Evolutionary conservation across 2,329 filamentous ascomycete genomes (phyloP).

Genomic region (Teratosphaeria gauchensis): DNA sequence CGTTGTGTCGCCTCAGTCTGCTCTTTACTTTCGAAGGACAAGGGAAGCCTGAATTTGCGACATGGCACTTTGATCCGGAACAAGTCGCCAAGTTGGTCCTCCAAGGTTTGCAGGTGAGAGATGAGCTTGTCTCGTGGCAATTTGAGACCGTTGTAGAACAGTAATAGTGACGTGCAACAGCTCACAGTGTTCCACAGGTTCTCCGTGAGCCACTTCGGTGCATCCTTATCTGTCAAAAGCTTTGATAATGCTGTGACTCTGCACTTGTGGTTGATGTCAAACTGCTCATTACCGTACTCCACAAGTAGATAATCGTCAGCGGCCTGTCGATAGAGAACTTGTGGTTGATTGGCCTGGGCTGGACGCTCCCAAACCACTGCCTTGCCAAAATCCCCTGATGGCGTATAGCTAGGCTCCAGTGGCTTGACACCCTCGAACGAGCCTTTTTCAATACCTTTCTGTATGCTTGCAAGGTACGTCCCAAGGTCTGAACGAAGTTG

Average conservation of each 20-base stretch:
- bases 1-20: constrained; percentile 46
- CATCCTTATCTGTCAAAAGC: constrained; percentile 33
- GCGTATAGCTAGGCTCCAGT: constrained; percentile 16
- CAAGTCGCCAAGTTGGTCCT: constrained; percentile 34
- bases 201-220: constrained; percentile 27
- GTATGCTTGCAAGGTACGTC: constrained; percentile 35
- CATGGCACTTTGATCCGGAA: constrained; percentile 32
- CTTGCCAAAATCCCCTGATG: constrained; percentile 17
- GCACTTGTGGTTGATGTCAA: constrained; percentile 49
- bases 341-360: constrained; percentile 18
- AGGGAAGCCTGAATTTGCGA: constrained; percentile 33
- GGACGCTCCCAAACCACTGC: constrained; percentile 23
- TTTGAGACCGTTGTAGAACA: constrained; percentile 32
- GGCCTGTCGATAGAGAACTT: constrained; percentile 28
- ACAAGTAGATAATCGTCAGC: constrained; percentile 44
- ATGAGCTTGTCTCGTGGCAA: constrained; percentile 29
- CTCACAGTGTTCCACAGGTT: constrained; percentile 44
- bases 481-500: constrained; percentile 35
- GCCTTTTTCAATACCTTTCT: constrained; percentile 29
- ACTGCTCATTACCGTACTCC: constrained; percentile 48
- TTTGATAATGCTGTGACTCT: constrained; percentile 46
- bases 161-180: constrained; percentile 36
- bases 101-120: constrained; percentile 29
- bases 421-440: constrained; percentile 26
- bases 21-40: constrained; percentile 34